A percentile compares a stretch with the other conserved stretches of the same genome.
Evolutionary conservation across 441 rosid species (phyloP).

Genomic region (Adansonia rubrostipa): DNA sequence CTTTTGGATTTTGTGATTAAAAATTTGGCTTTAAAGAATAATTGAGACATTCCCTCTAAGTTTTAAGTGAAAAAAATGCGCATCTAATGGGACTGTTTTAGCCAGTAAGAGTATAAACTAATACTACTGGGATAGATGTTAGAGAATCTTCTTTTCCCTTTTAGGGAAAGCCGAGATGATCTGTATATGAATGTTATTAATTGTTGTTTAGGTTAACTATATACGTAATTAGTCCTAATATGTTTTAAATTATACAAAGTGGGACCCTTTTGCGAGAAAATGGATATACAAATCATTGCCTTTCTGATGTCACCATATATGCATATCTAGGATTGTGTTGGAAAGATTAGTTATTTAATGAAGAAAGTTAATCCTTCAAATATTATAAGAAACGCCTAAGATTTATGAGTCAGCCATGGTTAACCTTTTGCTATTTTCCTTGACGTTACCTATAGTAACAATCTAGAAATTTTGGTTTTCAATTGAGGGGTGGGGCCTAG

Average conservation of each 20-base stretch:
- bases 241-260: constrained; percentile 1
- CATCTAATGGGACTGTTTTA: constrained; percentile 4
- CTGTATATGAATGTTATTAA: background rate
- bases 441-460: background rate
- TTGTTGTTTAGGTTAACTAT: background rate
- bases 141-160: constrained; percentile 7
- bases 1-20: constrained; percentile 31
- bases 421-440: background rate
- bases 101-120: background rate
- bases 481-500: no score
- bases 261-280: constrained; percentile 3
- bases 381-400: background rate
- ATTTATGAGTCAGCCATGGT: background rate
- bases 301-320: constrained; percentile 2
- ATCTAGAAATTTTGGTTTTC: background rate
- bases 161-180: background rate
- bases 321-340: background rate
- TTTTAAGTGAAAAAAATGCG: background rate
- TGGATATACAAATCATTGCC: background rate
- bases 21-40: constrained; percentile 27
- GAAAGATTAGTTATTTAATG: background rate
- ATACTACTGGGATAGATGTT: background rate
- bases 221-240: background rate
- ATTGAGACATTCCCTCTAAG: constrained; percentile 14
- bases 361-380: background rate